phyloP scores from a whole-genome alignment of 1,284 basidiomycete species.

The Tilletia caries region DNA sequence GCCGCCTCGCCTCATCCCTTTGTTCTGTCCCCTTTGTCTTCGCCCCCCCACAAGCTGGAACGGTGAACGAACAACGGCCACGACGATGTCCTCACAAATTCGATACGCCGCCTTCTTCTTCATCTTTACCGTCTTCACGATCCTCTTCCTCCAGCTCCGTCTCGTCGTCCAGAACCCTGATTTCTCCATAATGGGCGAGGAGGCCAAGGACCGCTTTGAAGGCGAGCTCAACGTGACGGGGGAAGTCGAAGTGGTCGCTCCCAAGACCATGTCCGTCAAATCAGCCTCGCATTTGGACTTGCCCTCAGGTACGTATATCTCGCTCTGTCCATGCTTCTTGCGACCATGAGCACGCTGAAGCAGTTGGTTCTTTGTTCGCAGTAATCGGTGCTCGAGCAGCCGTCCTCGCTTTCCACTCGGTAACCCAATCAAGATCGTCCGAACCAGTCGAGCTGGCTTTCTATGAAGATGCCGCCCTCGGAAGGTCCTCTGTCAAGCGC shows the following conservation, averaged over 20 bases:
- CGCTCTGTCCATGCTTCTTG: no score
- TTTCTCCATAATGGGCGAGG: background rate
- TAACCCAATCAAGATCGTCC: background rate
- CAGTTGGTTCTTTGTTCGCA: background rate
- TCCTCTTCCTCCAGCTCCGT: background rate
- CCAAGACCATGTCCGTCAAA: background rate
- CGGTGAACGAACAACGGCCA: background rate
- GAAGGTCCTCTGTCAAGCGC: conserved; percentile 6
- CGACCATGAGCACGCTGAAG: background rate
- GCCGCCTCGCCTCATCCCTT: background rate
- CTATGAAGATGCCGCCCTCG: conserved; percentile 3
- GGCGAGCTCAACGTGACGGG: background rate
- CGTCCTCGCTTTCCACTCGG: background rate
- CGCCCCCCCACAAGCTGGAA: background rate
- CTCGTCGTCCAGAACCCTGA: background rate
- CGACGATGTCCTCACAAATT: background rate
- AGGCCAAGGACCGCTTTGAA: background rate
- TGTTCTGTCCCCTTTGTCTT: background rate
- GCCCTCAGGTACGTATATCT: background rate
- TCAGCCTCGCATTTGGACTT: conserved; percentile 1
- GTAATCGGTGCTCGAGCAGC: background rate
- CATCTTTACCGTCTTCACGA: background rate
- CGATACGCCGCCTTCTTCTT: conserved; percentile 4
- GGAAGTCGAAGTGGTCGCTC: no score
- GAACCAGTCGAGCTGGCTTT: conserved; percentile 1